These are phyloP conservation scores for Antitrichia curtipendula DNA, from an alignment of 225 moss, liverwort and hornwort species.

Conservation along the genomic window DNA sequence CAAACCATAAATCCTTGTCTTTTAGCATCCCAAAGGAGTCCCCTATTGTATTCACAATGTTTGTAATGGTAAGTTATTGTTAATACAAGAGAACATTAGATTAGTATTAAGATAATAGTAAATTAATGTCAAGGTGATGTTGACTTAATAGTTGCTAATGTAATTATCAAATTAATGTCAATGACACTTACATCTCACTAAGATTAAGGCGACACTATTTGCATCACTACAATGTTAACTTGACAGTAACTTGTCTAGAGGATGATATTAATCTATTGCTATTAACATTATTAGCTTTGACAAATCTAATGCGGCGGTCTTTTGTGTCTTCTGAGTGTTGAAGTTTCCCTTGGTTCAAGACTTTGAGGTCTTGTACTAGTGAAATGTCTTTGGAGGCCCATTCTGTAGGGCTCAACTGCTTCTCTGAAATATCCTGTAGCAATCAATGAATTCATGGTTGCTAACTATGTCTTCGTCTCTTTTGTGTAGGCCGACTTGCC, in stretches of 20 bases:
- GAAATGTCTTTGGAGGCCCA: not conserved
- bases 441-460: not conserved
- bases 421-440: not conserved
- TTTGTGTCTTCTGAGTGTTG: not conserved
- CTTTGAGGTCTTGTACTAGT: not conserved
- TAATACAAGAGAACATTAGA: not conserved
- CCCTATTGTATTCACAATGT: not conserved
- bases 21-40: not conserved
- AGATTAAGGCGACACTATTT: not conserved
- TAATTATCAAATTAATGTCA: not conserved
- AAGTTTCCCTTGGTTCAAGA: not conserved
- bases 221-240: not conserved
- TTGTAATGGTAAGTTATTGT: not conserved
- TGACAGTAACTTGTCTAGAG: not conserved
- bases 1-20: not conserved
- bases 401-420: not conserved
- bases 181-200: not conserved
- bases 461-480: not conserved
- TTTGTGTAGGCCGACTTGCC: constrained; percentile 41
- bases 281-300: not conserved
- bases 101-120: not conserved
- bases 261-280: no score
- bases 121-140: not conserved
- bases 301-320: not conserved
- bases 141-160: not conserved